Evolutionary conservation across 164 flowering plant genomes (phyloP), one percentile per base, ranked within the genome.

Genomic region (Platanus orientalis): DNA sequence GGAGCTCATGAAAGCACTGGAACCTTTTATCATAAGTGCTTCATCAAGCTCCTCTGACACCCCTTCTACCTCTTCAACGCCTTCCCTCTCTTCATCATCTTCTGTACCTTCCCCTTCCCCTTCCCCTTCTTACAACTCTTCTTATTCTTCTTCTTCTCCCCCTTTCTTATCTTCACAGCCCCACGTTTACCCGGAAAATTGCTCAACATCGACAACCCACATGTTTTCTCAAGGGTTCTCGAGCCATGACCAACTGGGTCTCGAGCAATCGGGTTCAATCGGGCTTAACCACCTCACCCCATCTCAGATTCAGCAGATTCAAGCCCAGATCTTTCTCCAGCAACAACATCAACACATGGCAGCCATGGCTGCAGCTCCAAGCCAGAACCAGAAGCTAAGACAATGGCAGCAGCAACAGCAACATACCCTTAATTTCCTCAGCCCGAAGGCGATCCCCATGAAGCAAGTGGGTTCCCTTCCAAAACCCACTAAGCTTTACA

Each of bases 1-100:
- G 56, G 98, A 92, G 70, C 70, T 93, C 1, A 93, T 93, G 98
- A 85, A 83, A 75, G 98, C 96, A 71, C 90, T 93, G 65, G 83
- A 75, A 66, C 97, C 98, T 90, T 93, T 88, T 87, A 84, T 90
- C 67, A 85, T 88, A 63, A 57, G 87, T 79, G 86, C 85, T 84
- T 76, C 88, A 16, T 45, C 76, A 47, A 26, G 68, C 20, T 58
- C 71, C 5, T 19, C 64, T 17, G 7, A 67, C 45, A 3, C 63
- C 29, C 6, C 63, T 17, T 13, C 58, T 25, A 45, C 63, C 42
- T 17, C 77, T 57, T 54, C 57, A 12, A 53, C 57, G 9, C 40
- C 61, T 54, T 48, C 66, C 16, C 21, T 66, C 21, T 39, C 54
- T 59, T 48, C 79, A 32, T 45, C 57, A 25, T 64, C 62, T 60